A percentile compares a stretch with the other conserved stretches of the same genome.
Conservation (phyloP, 345 rosid genomes). For the Eucalyptus regnans region DNA sequence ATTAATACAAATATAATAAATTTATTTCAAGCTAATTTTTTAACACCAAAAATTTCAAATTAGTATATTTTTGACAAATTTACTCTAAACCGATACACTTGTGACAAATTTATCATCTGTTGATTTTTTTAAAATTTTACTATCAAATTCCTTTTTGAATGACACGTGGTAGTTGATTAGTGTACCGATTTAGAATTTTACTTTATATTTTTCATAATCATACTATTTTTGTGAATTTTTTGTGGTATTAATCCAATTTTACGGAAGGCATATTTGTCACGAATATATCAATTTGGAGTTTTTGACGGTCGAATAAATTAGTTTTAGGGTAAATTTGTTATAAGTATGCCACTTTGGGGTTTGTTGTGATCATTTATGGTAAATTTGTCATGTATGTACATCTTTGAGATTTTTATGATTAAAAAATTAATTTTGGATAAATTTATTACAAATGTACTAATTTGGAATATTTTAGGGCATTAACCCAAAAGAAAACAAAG, state of each 20-base stretch:
- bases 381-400: rapidly evolving
- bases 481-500: too few relatives aligned
- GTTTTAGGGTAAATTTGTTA: rapidly evolving
- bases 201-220: rapidly evolving
- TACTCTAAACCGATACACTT: rapidly evolving
- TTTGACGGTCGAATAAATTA: rapidly evolving
- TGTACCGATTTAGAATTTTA: too few relatives aligned
- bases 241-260: too few relatives aligned
- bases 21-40: rapidly evolving
- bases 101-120: rapidly evolving
- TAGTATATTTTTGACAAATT: too few relatives aligned
- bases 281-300: rapidly evolving
- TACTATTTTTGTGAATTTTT: too few relatives aligned
- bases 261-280: rapidly evolving
- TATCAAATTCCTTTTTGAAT: rapidly evolving
- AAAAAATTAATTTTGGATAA: too few relatives aligned
- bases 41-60: rapidly evolving
- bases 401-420: too few relatives aligned
- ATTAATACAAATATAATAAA: too few relatives aligned
- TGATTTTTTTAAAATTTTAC: too few relatives aligned
- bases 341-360: rapidly evolving
- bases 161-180: rapidly evolving
- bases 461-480: too few relatives aligned
- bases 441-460: rapidly evolving
- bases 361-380: too few relatives aligned